Evolutionary conservation across 176 grass and related monocot species (phyloP), one percentile per base, ranked within the genome.

Genomic region (Bonia amplexicaulis): DNA sequence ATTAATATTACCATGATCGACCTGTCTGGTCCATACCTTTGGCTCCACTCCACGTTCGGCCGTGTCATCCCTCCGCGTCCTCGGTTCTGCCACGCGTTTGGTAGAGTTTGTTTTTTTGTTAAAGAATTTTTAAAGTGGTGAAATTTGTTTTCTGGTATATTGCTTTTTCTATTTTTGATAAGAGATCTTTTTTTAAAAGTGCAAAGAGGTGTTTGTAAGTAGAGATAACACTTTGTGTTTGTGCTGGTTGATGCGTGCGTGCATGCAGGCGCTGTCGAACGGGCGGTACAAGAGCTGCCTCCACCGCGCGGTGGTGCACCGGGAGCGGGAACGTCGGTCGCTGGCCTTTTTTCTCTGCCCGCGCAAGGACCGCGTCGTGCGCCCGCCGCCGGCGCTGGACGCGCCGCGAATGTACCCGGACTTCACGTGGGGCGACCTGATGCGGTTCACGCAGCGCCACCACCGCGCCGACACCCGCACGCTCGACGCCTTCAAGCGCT

Each of bases 261-360:
- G 37, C 9, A 19, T 69, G 85, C 78, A 97, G 94, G 94, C 94
- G 23, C 53, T 97, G 90, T 92, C 88, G 12, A 97, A 97, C 23
- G 95, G 95, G 66, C 86, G 79, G 83, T 97, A 93, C 87, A 93
- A 88, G 89, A 97, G 95, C 86, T 97, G 95, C 87, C 72, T 97
- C 14, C 92, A 97, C 82, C 88, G 95, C 12, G 95, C 87, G 61
- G 91, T 93, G 74, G 95, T 97, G 87, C 90, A 90, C 69, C 84
- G 82, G 80, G 81, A 85, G 45, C 81, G 17, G 61, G 89, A 90
- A 89, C 87, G 95, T 20, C 84, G 91, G 35, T 95, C 93, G 41
- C 66, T 97, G 85, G 95, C 89, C 44, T 97, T 95, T 87, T 97
- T 97, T 68, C 82, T 97, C 19, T 90, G 90, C 63, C 95, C 95